Base-by-base conservation (phyloP, 2,329 filamentous ascomycete genomes). In the Lasiodiplodia theobromae region DNA sequence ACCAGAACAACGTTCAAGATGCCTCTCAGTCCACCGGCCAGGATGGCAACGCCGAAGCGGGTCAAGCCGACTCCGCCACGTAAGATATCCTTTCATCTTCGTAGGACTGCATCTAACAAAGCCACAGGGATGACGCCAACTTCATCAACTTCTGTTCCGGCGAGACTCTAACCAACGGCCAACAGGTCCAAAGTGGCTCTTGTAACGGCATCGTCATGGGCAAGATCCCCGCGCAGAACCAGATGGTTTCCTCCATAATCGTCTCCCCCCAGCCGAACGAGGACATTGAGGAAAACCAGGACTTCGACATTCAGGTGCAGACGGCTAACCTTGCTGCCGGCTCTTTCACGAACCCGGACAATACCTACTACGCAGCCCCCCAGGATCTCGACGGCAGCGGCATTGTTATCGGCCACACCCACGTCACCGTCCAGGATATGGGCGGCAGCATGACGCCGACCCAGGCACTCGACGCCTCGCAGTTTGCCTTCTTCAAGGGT, bases 171-270 rank as follows among this genome's bases (percentile, higher is more conserved):
- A 88, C 86, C 70, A 87, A 88, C 71, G 87, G 86, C 70, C 77
- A 79, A 6, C 86, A 88, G 71, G 76, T 81, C 70, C 76, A 79
- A 49, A 74, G 70, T 0, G 86, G 86, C 11, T 87, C 86, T 54
- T 88, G 87, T 77, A 88, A 87, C 74, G 83, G 84, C 69, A 84
- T 88, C 67, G 84, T 83, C n/a, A 87, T 88, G 85, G 86, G 86
- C 70, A 81, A 85, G 56, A 85, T 88, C 68, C 86, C 86, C 10
- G 78, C 82, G 10, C 75, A 78, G 21, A 73, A 72, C 68, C 82
- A 85, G 71, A 88, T 88, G 86, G 77, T 87, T 63, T 86, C 86
- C n/a, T 77, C 84, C 37, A 81, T 87, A 63, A 84, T 88, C 72
- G 78, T 78, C 25, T 80, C 73, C 71, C 86, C 86, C 0, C 71